These are phyloP conservation scores for Phytophthora ohioensis DNA, from an alignment of 352 stramenopile species.

Conservation along the genomic window DNA sequence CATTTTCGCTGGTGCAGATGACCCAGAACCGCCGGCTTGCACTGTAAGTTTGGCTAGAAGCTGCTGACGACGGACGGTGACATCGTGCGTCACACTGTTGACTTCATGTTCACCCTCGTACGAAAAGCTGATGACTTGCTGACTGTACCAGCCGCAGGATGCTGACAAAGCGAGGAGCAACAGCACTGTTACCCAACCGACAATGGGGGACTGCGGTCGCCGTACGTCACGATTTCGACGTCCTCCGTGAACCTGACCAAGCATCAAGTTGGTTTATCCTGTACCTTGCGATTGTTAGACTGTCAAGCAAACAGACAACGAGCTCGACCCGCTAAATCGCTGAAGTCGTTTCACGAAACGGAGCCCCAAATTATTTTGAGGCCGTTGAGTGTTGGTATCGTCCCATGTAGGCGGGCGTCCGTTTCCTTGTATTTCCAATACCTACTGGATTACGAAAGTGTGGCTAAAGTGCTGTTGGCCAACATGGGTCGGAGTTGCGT, in stretches of 20 bases:
- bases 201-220: conserved; percentile 16
- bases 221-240: background rate
- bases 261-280: conserved; percentile 19
- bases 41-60: conserved; percentile 31
- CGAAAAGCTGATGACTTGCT: conserved; percentile 25
- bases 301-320: background rate
- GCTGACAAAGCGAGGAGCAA: conserved; percentile 27
- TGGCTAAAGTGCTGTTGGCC: background rate
- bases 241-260: conserved; percentile 3
- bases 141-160: conserved; percentile 39
- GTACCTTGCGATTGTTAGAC: conserved; percentile 5
- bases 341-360: conserved; percentile 16
- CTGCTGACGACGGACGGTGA: conserved; percentile 34
- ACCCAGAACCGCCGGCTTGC: conserved; percentile 20
- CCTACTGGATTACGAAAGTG: background rate
- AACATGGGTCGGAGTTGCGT: background rate
- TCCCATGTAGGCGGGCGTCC: background rate
- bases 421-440: background rate
- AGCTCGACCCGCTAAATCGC: background rate
- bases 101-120: conserved; percentile 15
- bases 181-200: conserved; percentile 35
- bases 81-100: conserved; percentile 30
- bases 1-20: conserved; percentile 15
- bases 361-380: background rate
- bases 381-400: background rate